These are phyloP conservation scores for Corniculantispora saksenae DNA, from an alignment of 2,329 filamentous ascomycete genomes.

Conservation along the genomic window DNA sequence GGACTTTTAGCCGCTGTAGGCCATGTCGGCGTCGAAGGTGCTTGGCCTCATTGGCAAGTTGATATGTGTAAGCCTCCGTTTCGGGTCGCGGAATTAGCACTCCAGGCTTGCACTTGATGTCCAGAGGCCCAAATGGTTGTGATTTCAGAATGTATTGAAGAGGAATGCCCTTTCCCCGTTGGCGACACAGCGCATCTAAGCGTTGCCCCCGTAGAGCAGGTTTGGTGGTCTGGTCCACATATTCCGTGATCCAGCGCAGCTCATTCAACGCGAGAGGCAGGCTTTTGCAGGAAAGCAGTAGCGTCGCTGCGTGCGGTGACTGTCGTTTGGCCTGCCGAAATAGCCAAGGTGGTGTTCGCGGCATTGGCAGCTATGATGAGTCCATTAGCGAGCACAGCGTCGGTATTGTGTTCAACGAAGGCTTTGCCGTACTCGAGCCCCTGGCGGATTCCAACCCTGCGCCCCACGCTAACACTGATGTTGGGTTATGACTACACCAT, in stretches of 20 bases:
- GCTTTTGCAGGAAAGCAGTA: constrained; percentile 66
- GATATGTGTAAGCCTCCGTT: constrained; percentile 67
- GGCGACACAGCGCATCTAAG: constrained; percentile 46
- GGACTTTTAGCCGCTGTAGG: constrained; percentile 45
- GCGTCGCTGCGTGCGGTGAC: constrained; percentile 56
- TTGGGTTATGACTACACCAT: too few relatives aligned
- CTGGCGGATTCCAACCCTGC: background rate
- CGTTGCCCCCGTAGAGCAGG: constrained; percentile 21
- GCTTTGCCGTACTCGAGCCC: background rate
- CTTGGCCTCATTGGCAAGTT: constrained; percentile 52
- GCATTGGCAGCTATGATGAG: constrained; percentile 45
- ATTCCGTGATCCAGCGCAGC: constrained; percentile 70
- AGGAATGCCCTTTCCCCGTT: constrained; percentile 65
- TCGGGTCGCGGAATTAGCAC: constrained; percentile 85
- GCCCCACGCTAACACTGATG: background rate
- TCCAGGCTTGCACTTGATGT: constrained; percentile 73
- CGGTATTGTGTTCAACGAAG: constrained; percentile 15
- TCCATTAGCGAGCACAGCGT: background rate
- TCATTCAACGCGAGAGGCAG: constrained; percentile 66
- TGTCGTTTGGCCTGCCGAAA: constrained; percentile 54
- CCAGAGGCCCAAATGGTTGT: constrained; percentile 83
- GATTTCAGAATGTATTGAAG: constrained; percentile 87
- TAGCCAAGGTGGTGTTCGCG: constrained; percentile 61
- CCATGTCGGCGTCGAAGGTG: background rate
- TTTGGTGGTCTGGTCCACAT: constrained; percentile 43